A percentile compares a stretch with the other conserved stretches of the same genome.
Evolutionary conservation across 495 filamentous ascomycete genomes (phyloP).

Genomic region (Hypoxylon cercidicola): DNA sequence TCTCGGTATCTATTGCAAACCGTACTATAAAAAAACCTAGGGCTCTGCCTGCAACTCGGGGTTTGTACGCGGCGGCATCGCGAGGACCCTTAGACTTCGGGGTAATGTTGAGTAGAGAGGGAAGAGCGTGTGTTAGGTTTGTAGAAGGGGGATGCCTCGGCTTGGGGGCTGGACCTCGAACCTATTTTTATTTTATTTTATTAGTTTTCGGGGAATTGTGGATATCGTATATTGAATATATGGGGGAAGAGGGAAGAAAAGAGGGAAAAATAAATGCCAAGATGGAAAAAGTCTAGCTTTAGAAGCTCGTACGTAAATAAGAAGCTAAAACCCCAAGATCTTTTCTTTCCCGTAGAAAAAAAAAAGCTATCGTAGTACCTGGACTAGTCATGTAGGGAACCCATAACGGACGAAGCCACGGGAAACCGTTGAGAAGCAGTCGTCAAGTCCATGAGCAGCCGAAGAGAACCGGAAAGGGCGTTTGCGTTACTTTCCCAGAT

Average conservation of each 20-base stretch:
- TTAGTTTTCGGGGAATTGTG: conserved; percentile 29
- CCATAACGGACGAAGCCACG: background rate
- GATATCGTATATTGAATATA: too few species aligned
- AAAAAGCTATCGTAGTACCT: conserved; percentile 22
- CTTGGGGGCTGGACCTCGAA: conserved; percentile 18
- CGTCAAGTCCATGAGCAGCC: background rate
- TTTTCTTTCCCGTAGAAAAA: background rate
- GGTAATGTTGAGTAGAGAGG: conserved; percentile 57
- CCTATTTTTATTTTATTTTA: conserved; percentile 23
- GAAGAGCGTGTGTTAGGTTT: conserved; percentile 5
- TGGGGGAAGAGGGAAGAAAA: conserved; percentile 6
- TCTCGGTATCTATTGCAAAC: conserved; percentile 41
- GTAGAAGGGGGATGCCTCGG: conserved; percentile 28
- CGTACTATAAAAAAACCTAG: conserved; percentile 3
- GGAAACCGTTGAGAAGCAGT: too few species aligned
- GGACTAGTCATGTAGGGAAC: conserved; percentile 27
- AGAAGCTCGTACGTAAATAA: background rate
- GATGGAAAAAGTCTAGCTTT: conserved; percentile 9
- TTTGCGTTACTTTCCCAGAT: background rate
- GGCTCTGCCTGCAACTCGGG: conserved; percentile 34
- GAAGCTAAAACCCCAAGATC: background rate
- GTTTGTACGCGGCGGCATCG: conserved; percentile 40
- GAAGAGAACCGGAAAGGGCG: conserved; percentile 12
- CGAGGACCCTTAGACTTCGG: conserved; percentile 47
- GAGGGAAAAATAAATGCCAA: conserved; percentile 22